Conservation (phyloP, 2,329 filamentous ascomycete species). For the Stagonosporopsis vannaccii region DNA sequence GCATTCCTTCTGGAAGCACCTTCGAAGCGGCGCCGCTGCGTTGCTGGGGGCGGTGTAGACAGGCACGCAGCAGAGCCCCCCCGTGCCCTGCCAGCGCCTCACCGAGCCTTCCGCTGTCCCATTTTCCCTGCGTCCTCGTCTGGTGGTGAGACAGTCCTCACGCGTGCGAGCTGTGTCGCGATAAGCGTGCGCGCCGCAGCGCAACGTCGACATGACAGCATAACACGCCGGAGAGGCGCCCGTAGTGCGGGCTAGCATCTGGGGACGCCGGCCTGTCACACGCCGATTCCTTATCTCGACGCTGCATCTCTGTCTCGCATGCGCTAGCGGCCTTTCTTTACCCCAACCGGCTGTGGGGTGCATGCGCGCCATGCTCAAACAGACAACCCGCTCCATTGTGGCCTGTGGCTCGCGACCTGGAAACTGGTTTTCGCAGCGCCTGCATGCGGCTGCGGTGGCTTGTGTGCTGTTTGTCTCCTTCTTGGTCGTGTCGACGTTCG, state of each 20-base stretch:
- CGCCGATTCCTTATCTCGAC: constrained; percentile 37
- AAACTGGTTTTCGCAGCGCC: not conserved
- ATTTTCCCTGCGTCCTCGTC: no score
- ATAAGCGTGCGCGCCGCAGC: constrained; percentile 1
- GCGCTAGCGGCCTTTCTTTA: constrained; percentile 8
- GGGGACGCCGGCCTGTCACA: constrained; percentile 32
- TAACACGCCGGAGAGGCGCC: constrained; percentile 12
- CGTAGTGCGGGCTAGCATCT: constrained; percentile 6
- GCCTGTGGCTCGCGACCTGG: constrained; percentile 13
- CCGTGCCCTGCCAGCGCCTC: not conserved
- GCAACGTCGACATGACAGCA: constrained; percentile 15
- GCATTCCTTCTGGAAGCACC: constrained; percentile 14
- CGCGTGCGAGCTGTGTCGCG: not conserved
- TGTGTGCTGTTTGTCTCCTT: not conserved
- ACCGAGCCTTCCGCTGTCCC: no score
- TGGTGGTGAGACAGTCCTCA: no score
- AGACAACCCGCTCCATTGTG: not conserved
- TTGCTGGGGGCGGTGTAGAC: constrained; percentile 14
- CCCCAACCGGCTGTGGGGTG: constrained; percentile 28
- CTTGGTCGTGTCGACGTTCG: no score
- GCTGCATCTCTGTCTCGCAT: constrained; percentile 17
- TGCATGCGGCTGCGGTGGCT: constrained; percentile 9
- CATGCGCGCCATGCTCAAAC: constrained; percentile 18
- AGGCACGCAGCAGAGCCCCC: not conserved
- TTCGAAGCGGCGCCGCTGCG: not conserved